Percentiles rank a stretch among this genome's conserved stretches.
These are phyloP conservation scores for Solanum pimpinellifolium DNA, from an alignment of 257 asterid species.

Conservation along the genomic window DNA sequence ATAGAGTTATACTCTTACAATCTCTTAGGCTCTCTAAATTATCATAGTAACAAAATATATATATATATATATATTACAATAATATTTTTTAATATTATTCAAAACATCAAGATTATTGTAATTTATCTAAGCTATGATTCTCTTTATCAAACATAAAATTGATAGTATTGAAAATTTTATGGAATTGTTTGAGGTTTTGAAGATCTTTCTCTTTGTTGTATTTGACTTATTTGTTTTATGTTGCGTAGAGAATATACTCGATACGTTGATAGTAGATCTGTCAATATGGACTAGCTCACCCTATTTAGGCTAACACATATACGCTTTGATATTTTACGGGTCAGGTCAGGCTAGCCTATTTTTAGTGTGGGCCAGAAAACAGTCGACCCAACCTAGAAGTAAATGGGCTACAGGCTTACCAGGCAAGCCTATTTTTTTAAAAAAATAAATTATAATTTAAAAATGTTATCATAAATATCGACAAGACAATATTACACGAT, in stretches of 20 bases:
- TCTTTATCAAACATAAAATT: neutral
- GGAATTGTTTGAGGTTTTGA: neutral
- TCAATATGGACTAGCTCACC: too few relatives aligned
- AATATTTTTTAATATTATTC: neutral
- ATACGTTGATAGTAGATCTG: neutral
- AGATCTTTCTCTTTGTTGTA: neutral
- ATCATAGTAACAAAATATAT: neutral
- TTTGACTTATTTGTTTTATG: neutral
- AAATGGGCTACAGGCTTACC: too few relatives aligned
- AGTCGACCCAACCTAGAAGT: too few relatives aligned
- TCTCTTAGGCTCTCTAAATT: constrained; percentile 4
- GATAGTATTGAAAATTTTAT: neutral
- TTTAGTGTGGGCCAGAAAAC: too few relatives aligned
- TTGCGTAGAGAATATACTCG: too few relatives aligned
- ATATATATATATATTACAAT: neutral
- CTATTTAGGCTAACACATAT: too few relatives aligned
- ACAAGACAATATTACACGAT: too few relatives aligned
- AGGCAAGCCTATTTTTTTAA: too few relatives aligned
- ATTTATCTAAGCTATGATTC: neutral
- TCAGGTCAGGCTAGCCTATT: too few relatives aligned
- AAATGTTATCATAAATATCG: too few relatives aligned
- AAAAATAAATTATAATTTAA: too few relatives aligned
- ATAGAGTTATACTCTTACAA: constrained; percentile 10
- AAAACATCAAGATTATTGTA: neutral
- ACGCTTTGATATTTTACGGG: too few relatives aligned